Base-by-base conservation (phyloP, 2,329 filamentous ascomycete species). In the Neopestalotiopsis rosae region DNA sequence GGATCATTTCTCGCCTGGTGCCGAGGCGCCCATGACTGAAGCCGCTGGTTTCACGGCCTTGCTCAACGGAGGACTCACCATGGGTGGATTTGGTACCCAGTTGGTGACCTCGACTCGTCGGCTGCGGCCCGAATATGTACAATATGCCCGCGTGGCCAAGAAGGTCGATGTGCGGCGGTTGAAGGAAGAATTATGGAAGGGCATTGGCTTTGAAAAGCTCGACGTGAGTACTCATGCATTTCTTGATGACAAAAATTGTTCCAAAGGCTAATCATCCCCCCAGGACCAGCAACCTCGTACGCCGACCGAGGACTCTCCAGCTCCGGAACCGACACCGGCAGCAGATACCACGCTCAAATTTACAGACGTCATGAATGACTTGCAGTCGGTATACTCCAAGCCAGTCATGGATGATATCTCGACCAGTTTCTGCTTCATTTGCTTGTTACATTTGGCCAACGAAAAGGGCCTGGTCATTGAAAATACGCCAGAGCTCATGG, bases 371-470 rank as follows among this genome's bases (percentile, higher is more conserved):
- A 97, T 99, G 90, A 97, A 97, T 78, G 91, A 91, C 71, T 84
- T 99, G 61, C 93, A 97, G 78, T 82, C 86, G 4, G 94, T 97
- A 7, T 99, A 99, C 77, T 91, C 94, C 12, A 92, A 93, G 79
- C 87, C 93, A 73, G 89, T 90, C 70, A 93, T 99, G 90, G 90
- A 92, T 70, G 96, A 99, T 80, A 98, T 99, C 76, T 97, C 94
- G 45, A 99, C 96, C 0, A 97, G 89, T 71, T 92, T 84, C 81
- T 97, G 96, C 79, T 99, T 98, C 82, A 99, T 99, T 76, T 97
- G 93, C 75, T 82, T 97, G 69, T 83, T 98, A 72, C 95, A 98
- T 81, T 79, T 98, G 75, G 95, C 95, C 69, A 98, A 98, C 81
- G 95, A 98, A 78, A 95, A 97, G 83, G 95, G 95, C 0, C 84